Evolutionary conservation across 768 basidiomycete genomes (phyloP).

Genomic region (Boletus reticuloceps): DNA sequence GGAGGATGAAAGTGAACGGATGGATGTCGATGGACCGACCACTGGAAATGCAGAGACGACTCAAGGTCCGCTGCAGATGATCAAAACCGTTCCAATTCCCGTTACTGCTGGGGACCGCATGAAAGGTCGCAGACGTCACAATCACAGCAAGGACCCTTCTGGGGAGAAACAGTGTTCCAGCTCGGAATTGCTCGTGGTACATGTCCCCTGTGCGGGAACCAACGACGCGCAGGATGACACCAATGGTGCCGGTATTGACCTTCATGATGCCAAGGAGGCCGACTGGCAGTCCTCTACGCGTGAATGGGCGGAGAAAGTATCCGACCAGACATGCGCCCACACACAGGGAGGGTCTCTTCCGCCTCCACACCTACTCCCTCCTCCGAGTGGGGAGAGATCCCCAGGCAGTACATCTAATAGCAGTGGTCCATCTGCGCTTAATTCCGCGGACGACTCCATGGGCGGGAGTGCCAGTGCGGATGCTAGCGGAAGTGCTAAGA

Average conservation of each 20-base stretch:
- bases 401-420: conserved; percentile 24
- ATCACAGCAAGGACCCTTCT: neutral
- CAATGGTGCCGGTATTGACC: conserved; percentile 12
- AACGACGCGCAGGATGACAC: conserved; percentile 15
- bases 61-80: conserved; percentile 3
- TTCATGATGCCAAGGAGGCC: conserved; percentile 19
- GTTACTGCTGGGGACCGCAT: conserved; percentile 29
- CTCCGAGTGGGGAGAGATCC: conserved; percentile 19
- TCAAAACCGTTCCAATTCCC: conserved; percentile 25
- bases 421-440: conserved; percentile 22
- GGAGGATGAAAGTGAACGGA: conserved; percentile 10
- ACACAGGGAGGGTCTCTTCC: conserved; percentile 2
- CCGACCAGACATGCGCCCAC: conserved; percentile 28
- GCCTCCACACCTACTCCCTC: conserved; percentile 3
- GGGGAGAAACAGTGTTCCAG: conserved; percentile 11
- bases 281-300: conserved; percentile 34
- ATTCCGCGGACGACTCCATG: conserved; percentile 25
- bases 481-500: conserved; percentile 11
- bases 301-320: conserved; percentile 47
- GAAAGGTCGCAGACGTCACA: conserved; percentile 14
- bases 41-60: neutral
- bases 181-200: conserved; percentile 27
- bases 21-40: conserved; percentile 28
- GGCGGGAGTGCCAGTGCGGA: neutral
- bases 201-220: conserved; percentile 26